These are phyloP conservation scores for Aphanomyces astaci DNA, from an alignment of 352 stramenopile genomes.

Conservation along the genomic window DNA sequence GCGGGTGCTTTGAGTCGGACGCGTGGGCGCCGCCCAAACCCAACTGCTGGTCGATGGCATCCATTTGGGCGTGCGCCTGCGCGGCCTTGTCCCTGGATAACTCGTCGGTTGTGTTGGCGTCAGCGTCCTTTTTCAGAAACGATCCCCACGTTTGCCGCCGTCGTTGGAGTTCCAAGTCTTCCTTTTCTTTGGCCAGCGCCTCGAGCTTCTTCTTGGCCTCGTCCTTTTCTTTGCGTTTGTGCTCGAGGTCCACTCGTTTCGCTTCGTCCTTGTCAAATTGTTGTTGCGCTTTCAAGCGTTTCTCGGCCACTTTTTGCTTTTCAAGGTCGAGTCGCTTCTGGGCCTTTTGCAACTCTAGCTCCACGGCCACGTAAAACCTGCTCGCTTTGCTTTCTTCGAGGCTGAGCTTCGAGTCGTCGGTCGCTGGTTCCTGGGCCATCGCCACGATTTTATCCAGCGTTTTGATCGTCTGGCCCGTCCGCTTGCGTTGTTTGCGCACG, in stretches of 20 bases:
- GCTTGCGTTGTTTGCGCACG: conserved; percentile 72
- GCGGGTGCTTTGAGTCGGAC: too few species aligned
- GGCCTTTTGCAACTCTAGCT: conserved; percentile 52
- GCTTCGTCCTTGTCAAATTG: conserved; percentile 32
- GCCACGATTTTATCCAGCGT: conserved; percentile 54
- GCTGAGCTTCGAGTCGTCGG: conserved; percentile 74
- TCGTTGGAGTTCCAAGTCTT: conserved; percentile 31
- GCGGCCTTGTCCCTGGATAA: conserved; percentile 16
- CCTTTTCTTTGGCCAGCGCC: conserved; percentile 26
- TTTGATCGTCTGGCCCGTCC: conserved; percentile 61
- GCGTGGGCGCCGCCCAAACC: too few species aligned
- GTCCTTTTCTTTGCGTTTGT: conserved; percentile 39
- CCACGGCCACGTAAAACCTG: conserved; percentile 59
- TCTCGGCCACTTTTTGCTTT: conserved; percentile 43
- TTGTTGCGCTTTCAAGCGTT: conserved; percentile 54
- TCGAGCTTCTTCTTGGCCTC: conserved; percentile 33
- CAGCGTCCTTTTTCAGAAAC: conserved; percentile 5
- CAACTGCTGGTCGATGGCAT: conserved; percentile 7
- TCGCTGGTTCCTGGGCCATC: conserved; percentile 49
- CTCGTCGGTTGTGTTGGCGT: background rate
- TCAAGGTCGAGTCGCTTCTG: conserved; percentile 51
- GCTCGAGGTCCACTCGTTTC: conserved; percentile 43
- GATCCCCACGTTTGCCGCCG: conserved; percentile 38
- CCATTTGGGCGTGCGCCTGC: conserved; percentile 26
- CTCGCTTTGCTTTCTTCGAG: conserved; percentile 72